Base-by-base conservation (phyloP, 805 yeast species). In the Barnettozyma populi region DNA sequence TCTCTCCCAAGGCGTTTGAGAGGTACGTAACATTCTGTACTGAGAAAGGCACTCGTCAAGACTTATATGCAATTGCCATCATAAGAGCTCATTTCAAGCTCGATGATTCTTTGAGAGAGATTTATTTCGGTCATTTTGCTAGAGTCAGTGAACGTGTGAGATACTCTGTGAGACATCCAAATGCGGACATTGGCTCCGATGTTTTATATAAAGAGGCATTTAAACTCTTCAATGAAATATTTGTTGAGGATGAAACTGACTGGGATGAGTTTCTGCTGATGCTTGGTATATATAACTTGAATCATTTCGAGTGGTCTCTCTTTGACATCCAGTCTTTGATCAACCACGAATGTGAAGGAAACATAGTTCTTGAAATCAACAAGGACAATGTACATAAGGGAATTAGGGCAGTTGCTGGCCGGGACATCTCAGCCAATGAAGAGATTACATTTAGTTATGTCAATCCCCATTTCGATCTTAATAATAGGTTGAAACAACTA, bases 291-390 rank as follows among this genome's bases (percentile, higher is more conserved):
- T 84, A 80, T 60, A 84, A 86, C 64, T 76, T 87, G 56, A 87
- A 87, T 65, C 84, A 86, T 57, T 68, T 83, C 44, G 82, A 81
- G 46, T 80, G 84, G 2, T 76, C 80, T 43, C 58, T 86, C 16
- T 87, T 72, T 61, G 70, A 79, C 51, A 60, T 73, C 8, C 85
- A 84, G 51, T 79, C 94, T 0, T 86, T 85, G 59, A 67, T 87
- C 57, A 87, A 87, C 59, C 96, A 88, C 61, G 73, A 72, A 56
- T 88, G 96, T 67, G 79, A 74, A 36, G 90, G 94, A 2, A 86
- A 82, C 57, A 81, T 82, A 3, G 70, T 73, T 32, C 82, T 78
- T 27, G 50, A 47, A 24, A 72, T 76, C 43, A 63, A 71, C 16
- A 70, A 70, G 19, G 66, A 69, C 7, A 70, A 77, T 8, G 65